Conservation (phyloP, 805 yeast species). For the Candida ovalis region DNA sequence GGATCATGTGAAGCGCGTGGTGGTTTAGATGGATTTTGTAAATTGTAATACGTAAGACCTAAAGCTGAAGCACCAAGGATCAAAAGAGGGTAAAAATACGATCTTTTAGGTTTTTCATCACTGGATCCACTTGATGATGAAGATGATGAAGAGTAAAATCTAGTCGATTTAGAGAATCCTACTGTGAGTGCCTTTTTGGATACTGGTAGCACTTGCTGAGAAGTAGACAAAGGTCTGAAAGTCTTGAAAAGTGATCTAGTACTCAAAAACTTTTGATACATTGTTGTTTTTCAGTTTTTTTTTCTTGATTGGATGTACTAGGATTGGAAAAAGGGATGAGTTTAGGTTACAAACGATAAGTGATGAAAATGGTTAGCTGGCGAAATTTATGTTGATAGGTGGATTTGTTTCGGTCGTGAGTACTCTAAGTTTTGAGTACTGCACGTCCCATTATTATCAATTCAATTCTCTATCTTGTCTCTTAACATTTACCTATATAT, state of each 20-base stretch:
- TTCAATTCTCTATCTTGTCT: background rate
- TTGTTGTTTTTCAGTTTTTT: background rate
- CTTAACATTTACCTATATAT: no score
- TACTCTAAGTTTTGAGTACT: background rate
- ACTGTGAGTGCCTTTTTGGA: background rate
- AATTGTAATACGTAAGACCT: slow-evolving; percentile 32
- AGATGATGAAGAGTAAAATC: slow-evolving; percentile 12
- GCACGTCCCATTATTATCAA: no score
- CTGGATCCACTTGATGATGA: slow-evolving; percentile 7
- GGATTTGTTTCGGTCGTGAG: background rate
- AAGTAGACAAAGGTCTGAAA: background rate
- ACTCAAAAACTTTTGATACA: background rate
- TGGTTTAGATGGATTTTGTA: slow-evolving; percentile 26
- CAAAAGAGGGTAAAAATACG: slow-evolving; percentile 24
- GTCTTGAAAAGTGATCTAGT: background rate
- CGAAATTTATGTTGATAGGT: background rate
- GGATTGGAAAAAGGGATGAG: background rate
- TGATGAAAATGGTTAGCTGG: background rate
- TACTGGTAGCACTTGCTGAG: background rate
- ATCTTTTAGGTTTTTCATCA: background rate
- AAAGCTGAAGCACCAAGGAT: slow-evolving; percentile 28
- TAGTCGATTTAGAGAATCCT: background rate
- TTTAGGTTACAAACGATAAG: background rate
- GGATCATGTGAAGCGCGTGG: slow-evolving; percentile 35
- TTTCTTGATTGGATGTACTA: background rate